Percentiles rank a stretch among this genome's conserved stretches.
Conservation (phyloP, 805 yeast species). For the Metschnikowia vanudenii region DNA sequence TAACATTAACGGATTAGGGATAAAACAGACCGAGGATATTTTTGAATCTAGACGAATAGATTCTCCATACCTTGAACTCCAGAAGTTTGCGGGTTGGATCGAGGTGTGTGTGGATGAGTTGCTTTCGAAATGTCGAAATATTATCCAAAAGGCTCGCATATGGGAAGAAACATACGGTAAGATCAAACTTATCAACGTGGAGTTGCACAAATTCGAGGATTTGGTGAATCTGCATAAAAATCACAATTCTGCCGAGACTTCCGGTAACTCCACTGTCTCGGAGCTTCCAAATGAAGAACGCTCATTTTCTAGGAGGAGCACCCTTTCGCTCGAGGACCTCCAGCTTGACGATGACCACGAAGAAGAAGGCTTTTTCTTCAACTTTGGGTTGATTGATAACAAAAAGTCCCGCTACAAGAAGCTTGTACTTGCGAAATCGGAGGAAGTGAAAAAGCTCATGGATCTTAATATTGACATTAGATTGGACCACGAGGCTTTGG, state of each 20-base stretch:
- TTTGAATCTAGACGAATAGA: slow-evolving; percentile 6
- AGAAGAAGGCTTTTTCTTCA: slow-evolving; percentile 27
- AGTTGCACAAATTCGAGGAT: slow-evolving; percentile 29
- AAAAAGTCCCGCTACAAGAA: slow-evolving; percentile 49
- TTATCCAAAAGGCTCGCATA: slow-evolving; percentile 24
- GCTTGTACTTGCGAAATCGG: slow-evolving; percentile 39
- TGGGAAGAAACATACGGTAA: slow-evolving; percentile 34
- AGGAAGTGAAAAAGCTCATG: slow-evolving; percentile 42
- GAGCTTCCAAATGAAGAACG: neutral
- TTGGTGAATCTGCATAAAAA: slow-evolving; percentile 10
- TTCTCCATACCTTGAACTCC: slow-evolving; percentile 7
- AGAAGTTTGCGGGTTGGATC: slow-evolving; percentile 19
- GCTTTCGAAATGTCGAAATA: slow-evolving; percentile 22
- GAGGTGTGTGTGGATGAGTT: slow-evolving; percentile 27
- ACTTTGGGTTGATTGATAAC: slow-evolving; percentile 49
- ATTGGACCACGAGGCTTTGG: slow-evolving; percentile 57
- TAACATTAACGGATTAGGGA: slow-evolving; percentile 3
- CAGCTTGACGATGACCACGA: slow-evolving; percentile 11
- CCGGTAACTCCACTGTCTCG: neutral
- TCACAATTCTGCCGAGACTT: neutral
- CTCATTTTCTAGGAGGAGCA: slow-evolving; percentile 5
- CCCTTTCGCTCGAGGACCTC: slow-evolving; percentile 9
- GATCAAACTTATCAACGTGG: slow-evolving; percentile 29
- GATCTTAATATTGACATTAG: slow-evolving; percentile 48
- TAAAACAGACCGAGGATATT: neutral